Evolutionary conservation across 1,284 basidiomycete species (phyloP).

Genomic region (Rhodotorula sp.): DNA sequence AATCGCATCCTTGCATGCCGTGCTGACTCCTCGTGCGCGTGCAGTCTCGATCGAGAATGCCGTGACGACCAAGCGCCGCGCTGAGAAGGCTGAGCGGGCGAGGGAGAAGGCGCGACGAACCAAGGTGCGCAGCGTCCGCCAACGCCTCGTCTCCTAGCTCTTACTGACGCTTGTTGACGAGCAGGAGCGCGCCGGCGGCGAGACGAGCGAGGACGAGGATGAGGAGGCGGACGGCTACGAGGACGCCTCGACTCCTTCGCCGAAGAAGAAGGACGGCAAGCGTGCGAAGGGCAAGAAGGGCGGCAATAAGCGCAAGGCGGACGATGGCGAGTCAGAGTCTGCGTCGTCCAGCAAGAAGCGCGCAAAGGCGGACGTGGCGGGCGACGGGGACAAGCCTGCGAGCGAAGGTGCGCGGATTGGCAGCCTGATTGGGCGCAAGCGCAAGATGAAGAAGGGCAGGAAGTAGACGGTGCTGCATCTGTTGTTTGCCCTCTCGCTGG

Average conservation of each 20-base stretch:
- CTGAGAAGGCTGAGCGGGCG: slow-evolving; percentile 38
- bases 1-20: not conserved
- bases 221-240: slow-evolving; percentile 9
- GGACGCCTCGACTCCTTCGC: slow-evolving; percentile 1
- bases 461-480: slow-evolving; percentile 3
- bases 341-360: slow-evolving; percentile 18
- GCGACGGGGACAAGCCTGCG: not conserved
- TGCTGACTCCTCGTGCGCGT: not conserved
- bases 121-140: slow-evolving; percentile 17
- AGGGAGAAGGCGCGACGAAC: slow-evolving; percentile 31
- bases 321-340: not conserved
- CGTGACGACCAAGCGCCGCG: slow-evolving; percentile 58
- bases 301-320: slow-evolving; percentile 29
- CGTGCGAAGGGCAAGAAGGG: not conserved
- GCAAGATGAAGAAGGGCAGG: slow-evolving; percentile 21
- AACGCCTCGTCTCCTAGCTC: not conserved
- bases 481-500: not conserved
- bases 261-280: slow-evolving; percentile 4
- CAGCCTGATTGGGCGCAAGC: slow-evolving; percentile 29
- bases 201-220: slow-evolving; percentile 16
- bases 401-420: slow-evolving; percentile 25
- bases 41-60: slow-evolving; percentile 82
- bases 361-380: slow-evolving; percentile 7
- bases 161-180: not conserved
- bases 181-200: slow-evolving; percentile 9